Percentiles rank a stretch among this genome's conserved stretches.
phyloP scores from a whole-genome alignment of 306 rosid genomes.

The Argentina anserina region DNA sequence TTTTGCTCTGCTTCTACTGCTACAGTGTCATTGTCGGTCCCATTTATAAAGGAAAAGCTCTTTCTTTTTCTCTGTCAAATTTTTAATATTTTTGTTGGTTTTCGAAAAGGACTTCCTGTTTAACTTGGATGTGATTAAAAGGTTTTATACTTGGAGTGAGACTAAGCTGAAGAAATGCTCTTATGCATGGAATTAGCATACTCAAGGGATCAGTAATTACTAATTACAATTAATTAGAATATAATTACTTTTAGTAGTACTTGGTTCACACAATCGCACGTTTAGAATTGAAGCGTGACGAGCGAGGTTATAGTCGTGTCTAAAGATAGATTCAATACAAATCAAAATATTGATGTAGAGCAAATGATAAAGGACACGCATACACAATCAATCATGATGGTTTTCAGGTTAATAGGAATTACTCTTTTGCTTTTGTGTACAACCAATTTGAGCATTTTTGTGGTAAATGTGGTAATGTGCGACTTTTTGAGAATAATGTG shows the following conservation, averaged over 20 bases:
- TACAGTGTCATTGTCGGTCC: conserved; percentile 38
- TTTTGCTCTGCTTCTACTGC: not conserved
- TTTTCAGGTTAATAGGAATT: not conserved
- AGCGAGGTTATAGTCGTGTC: too few relatives aligned
- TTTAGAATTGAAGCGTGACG: too few relatives aligned
- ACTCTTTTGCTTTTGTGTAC: too few relatives aligned
- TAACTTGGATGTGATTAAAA: not conserved
- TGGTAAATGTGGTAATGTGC: not conserved
- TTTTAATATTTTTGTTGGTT: not conserved
- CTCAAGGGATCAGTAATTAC: not conserved
- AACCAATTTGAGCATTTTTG: not conserved
- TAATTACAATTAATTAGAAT: not conserved
- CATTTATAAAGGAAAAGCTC: not conserved
- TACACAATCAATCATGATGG: not conserved
- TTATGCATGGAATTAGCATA: not conserved
- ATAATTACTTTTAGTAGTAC: not conserved
- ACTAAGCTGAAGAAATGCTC: not conserved
- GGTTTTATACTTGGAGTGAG: not conserved
- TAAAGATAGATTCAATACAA: too few relatives aligned
- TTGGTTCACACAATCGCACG: too few relatives aligned
- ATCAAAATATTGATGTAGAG: too few relatives aligned
- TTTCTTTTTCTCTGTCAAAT: not conserved
- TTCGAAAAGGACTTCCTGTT: not conserved
- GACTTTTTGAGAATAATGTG: not conserved
- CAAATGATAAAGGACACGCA: too few relatives aligned